phyloP scores from a whole-genome alignment of 768 basidiomycete species.

The Calocybe indica region DNA sequence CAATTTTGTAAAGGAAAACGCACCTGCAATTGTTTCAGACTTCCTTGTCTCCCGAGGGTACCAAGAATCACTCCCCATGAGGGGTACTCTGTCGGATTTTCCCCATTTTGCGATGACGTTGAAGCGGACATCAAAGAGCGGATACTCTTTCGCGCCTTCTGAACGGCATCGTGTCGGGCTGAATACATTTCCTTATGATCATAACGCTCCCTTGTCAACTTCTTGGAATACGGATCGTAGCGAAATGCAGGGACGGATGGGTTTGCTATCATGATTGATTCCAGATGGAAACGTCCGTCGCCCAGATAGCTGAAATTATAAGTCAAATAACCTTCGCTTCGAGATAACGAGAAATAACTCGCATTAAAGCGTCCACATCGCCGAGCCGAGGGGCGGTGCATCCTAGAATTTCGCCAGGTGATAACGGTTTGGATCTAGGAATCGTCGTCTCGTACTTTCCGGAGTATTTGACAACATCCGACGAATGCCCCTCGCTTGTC shows the following conservation, averaged over 20 bases:
- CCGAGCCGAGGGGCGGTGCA: conserved; percentile 86
- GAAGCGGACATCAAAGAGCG: conserved; percentile 13
- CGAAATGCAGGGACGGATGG: conserved; percentile 91
- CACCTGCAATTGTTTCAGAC: conserved; percentile 80
- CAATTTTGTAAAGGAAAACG: neutral
- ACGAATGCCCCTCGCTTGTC: neutral
- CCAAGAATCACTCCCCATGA: conserved; percentile 93
- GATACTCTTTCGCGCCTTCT: conserved; percentile 64
- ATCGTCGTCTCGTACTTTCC: conserved; percentile 72
- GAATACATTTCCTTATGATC: conserved; percentile 83
- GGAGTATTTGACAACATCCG: conserved; percentile 27
- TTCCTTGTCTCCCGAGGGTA: conserved; percentile 93
- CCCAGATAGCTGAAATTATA: conserved; percentile 73
- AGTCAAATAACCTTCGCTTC: conserved; percentile 3
- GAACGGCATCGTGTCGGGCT: conserved; percentile 70
- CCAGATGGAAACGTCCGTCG: conserved; percentile 96
- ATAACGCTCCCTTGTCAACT: conserved; percentile 89
- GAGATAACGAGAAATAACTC: conserved; percentile 21
- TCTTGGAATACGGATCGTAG: conserved; percentile 98
- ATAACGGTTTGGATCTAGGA: conserved; percentile 86
- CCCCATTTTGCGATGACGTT: neutral
- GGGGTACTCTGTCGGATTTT: conserved; percentile 9
- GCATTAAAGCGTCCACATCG: conserved; percentile 89
- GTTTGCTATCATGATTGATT: conserved; percentile 99
- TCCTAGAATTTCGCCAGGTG: conserved; percentile 94